Percentiles rank a stretch among this genome's conserved stretches.
Evolutionary conservation across 768 basidiomycete genomes (phyloP).

Genomic region (Lactifluus volemus): DNA sequence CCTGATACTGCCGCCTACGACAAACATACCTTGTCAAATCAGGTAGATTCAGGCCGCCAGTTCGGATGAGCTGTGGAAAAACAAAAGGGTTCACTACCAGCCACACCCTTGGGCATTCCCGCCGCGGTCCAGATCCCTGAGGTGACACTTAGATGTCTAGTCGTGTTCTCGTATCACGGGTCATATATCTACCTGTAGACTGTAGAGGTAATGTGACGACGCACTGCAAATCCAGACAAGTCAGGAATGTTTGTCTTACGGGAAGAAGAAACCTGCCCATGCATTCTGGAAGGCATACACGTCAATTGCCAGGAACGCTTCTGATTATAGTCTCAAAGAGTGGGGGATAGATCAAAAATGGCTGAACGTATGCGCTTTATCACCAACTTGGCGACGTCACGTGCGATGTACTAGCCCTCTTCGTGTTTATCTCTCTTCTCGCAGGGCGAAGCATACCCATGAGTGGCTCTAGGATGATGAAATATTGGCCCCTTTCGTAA

Average conservation of each 20-base stretch:
- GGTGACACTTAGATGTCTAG: neutral
- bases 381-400: neutral
- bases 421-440: neutral
- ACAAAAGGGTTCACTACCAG: too few relatives aligned
- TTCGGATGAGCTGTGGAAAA: neutral
- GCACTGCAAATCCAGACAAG: neutral
- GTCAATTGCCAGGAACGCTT: neutral
- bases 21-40: constrained; percentile 49
- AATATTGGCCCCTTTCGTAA: neutral
- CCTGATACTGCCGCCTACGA: neutral
- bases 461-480: neutral
- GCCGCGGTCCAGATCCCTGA: neutral
- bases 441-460: neutral
- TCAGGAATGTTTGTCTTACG: neutral
- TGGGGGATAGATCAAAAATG: neutral
- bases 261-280: neutral
- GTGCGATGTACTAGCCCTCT: neutral
- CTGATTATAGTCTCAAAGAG: neutral
- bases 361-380: neutral
- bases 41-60: constrained; percentile 41
- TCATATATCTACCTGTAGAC: neutral
- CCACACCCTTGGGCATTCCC: neutral
- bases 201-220: neutral
- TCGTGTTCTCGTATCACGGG: neutral
- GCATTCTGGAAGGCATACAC: neutral